These are phyloP conservation scores for Alternaria tenuissima DNA, from an alignment of 2,329 filamentous ascomycete genomes.

Conservation along the genomic window DNA sequence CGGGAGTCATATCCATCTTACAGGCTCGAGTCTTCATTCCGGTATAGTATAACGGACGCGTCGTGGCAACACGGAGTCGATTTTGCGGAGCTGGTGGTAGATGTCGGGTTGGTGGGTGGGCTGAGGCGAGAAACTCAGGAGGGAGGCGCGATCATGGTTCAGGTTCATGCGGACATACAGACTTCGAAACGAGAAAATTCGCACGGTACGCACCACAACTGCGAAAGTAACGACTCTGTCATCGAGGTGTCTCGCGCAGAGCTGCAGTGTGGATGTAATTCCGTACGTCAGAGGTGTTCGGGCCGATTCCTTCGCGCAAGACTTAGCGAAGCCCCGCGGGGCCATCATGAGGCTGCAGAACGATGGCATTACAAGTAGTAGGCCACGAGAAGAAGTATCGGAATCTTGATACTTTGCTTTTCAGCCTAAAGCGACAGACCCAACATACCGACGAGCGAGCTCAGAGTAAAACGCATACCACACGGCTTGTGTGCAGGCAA, in stretches of 20 bases:
- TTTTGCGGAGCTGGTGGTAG: conserved; percentile 1
- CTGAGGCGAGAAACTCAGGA: conserved; percentile 9
- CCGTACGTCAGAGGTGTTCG: conserved; percentile 8
- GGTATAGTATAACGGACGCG: neutral
- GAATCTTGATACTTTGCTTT: too few species aligned
- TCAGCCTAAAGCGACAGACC: neutral
- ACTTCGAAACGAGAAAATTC: neutral
- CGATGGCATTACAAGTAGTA: neutral
- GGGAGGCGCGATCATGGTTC: neutral
- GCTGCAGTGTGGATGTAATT: neutral
- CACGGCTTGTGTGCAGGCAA: conserved; percentile 1
- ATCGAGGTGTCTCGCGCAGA: neutral
- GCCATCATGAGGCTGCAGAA: neutral
- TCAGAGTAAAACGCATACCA: neutral
- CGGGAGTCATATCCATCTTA: neutral
- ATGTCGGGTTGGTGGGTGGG: conserved; percentile 1
- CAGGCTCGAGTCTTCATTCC: neutral
- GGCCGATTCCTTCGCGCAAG: conserved; percentile 7
- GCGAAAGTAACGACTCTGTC: neutral
- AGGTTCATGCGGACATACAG: conserved; percentile 2
- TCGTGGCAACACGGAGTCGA: neutral
- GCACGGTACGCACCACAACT: neutral
- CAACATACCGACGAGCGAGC: neutral
- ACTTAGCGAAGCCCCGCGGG: conserved; percentile 7
- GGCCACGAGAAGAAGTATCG: neutral